Conservation (phyloP, 306 rosid genomes). For the Fragaria ananassa region DNA sequence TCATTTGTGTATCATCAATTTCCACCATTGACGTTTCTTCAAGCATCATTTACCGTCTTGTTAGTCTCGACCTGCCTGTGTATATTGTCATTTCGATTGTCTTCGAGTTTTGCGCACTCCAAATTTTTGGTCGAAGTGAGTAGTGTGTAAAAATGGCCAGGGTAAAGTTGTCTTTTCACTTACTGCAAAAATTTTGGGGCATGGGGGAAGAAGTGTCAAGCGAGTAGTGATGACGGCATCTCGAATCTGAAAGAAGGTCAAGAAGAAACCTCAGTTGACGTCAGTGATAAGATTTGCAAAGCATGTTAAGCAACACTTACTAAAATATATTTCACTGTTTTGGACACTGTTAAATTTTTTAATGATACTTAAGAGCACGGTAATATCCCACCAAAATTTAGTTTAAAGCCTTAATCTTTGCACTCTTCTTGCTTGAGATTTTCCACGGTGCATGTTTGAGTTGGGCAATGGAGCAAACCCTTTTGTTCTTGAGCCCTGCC, state of each 20-base stretch:
- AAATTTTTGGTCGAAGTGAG: neutral
- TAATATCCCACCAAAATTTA: neutral
- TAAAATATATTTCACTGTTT: neutral
- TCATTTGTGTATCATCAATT: conserved; percentile 2
- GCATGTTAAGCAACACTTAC: neutral
- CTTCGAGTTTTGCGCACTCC: neutral
- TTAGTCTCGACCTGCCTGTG: neutral
- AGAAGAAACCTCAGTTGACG: conserved; percentile 23
- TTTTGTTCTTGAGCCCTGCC: conserved; percentile 3
- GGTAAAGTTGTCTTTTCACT: conserved; percentile 11
- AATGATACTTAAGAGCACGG: neutral
- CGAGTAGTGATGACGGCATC: conserved; percentile 12
- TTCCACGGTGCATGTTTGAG: conserved; percentile 18
- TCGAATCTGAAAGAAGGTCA: conserved; percentile 4
- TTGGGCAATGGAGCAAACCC: neutral
- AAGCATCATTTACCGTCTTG: conserved; percentile 11
- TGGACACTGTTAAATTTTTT: neutral
- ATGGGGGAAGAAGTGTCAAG: conserved; percentile 1
- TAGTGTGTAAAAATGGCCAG: neutral
- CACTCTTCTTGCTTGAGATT: conserved; percentile 1
- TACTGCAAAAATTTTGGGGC: neutral
- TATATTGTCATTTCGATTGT: neutral
- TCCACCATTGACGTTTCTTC: conserved; percentile 15
- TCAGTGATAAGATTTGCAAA: conserved; percentile 20
- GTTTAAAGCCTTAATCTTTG: neutral